Base-by-base conservation (phyloP, 495 filamentous ascomycete species). In the Podospora fimiseda region DNA sequence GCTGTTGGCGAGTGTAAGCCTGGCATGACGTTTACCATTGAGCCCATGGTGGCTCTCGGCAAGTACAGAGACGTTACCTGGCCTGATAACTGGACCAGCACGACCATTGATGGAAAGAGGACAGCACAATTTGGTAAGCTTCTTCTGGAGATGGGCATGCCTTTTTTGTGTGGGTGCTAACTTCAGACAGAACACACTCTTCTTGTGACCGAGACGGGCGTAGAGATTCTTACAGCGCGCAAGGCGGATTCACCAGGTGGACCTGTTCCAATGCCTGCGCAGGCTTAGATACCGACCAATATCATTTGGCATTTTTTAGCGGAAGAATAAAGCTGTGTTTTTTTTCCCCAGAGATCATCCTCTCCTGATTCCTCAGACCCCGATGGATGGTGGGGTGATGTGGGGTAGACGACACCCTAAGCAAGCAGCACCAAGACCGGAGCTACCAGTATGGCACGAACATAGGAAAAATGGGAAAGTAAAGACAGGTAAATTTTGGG, bases 21-120 rank as follows among this genome's bases (percentile, higher is more conserved):
- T 5, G 89, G 90, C 27, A 93, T 94, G 90, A 90, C 86, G 57
- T 95, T 95, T 53, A 94, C 90, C 1, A 94, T 95, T 53, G 89
- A 95, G 70, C 89, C 89, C 14, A 95, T 95, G 89, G 87, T 95
- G 59, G 87, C 86, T 37, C 68, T 89, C 9, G 90, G 89, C 20
- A 89, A 84, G 9, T 82, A 89, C 60, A 79, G 80, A 39, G 89
- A 95, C 61, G 79, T 86, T 51, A 92, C 86, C 0, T 95, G 89
- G 89, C 89, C 89, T 2, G 89, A 95, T 65, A 82, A 92, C 66
- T 95, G 89, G 89, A 95, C 89, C 1, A 90, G 86, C 61, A 83
- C 82, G 20, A 95, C 89, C 0, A 79, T 80, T 37, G 89, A 95
- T 62, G 89, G 89, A 11, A 85, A 85, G 65, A 72, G 79, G 67